phyloP scores from a whole-genome alignment of 352 stramenopile species.

The Globisporangium canariense region DNA sequence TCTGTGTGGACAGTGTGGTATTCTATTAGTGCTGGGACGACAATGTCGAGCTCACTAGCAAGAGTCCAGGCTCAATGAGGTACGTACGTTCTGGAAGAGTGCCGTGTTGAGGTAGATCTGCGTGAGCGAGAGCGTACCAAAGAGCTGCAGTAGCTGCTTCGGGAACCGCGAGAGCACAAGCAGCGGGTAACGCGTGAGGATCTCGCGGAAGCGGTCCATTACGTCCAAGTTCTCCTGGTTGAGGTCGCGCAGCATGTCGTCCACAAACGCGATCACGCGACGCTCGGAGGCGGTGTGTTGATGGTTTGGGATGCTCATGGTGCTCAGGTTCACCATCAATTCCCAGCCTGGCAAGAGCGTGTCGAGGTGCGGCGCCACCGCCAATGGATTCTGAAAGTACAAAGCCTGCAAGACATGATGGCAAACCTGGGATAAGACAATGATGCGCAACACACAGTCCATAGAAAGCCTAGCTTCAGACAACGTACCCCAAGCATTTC shows the following conservation, averaged over 20 bases:
- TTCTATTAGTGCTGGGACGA: not conserved
- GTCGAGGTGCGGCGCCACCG: conserved; percentile 41
- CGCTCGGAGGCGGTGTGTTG: conserved; percentile 20
- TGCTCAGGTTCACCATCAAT: conserved; percentile 34
- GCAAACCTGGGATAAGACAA: not conserved
- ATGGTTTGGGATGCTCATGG: conserved; percentile 7
- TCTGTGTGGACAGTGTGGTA: conserved; percentile 21
- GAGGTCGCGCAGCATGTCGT: conserved; percentile 46
- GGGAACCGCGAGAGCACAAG: conserved; percentile 54
- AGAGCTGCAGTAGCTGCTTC: conserved; percentile 45
- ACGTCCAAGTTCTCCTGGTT: conserved; percentile 39
- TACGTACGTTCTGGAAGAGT: conserved; percentile 59
- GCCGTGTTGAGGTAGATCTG: conserved; percentile 62
- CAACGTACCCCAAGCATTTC: conserved; percentile 51
- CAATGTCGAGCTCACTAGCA: not conserved
- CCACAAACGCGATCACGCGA: conserved; percentile 33
- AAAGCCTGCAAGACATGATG: conserved; percentile 27
- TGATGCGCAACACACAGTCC: conserved; percentile 2
- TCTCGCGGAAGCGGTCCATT: conserved; percentile 59
- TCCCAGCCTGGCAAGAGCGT: conserved; percentile 56
- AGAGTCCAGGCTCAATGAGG: not conserved
- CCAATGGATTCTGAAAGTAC: conserved; percentile 61
- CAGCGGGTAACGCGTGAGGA: conserved; percentile 49
- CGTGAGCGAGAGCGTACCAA: conserved; percentile 58
- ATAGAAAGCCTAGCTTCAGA: too few relatives aligned